These are phyloP conservation scores for Penicillium cosmopolitanum DNA, from an alignment of 495 filamentous ascomycete genomes.

Conservation along the genomic window DNA sequence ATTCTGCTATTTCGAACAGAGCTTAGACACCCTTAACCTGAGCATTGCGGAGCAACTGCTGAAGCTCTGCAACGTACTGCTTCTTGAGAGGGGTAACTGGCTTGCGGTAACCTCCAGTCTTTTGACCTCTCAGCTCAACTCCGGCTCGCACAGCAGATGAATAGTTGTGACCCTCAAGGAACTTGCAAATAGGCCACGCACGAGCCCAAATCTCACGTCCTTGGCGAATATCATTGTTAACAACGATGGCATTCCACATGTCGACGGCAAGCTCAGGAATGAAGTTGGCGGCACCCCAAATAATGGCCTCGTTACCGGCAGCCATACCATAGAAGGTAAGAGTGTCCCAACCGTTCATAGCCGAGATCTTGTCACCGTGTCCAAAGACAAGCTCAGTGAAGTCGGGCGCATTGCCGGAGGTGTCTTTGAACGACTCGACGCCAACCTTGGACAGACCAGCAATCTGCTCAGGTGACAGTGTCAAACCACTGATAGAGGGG, in stretches of 20 bases:
- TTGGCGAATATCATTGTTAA: conserved; percentile 30
- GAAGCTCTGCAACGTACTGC: conserved; percentile 31
- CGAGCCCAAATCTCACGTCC: conserved; percentile 39
- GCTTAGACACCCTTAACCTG: conserved; percentile 24
- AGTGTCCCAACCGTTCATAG: conserved; percentile 44
- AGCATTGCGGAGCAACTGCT: conserved; percentile 31
- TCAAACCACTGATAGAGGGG: conserved; percentile 31
- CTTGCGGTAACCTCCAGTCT: conserved; percentile 38
- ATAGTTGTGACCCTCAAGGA: conserved; percentile 39
- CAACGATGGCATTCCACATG: conserved; percentile 35
- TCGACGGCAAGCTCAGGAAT: conserved; percentile 41
- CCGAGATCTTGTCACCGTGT: conserved; percentile 32
- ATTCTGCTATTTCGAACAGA: background rate
- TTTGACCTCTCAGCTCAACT: conserved; percentile 35
- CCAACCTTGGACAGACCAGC: conserved; percentile 33
- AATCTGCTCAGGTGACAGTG: conserved; percentile 29
- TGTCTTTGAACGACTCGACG: conserved; percentile 43
- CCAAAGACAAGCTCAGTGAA: conserved; percentile 37
- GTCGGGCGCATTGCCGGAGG: conserved; percentile 41
- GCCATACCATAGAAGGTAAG: conserved; percentile 42
- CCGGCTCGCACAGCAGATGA: conserved; percentile 38
- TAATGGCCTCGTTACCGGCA: conserved; percentile 31
- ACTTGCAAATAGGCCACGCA: conserved; percentile 40
- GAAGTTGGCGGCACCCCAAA: conserved; percentile 44
- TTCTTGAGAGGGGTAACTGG: conserved; percentile 33